Evolutionary conservation across 2,329 filamentous ascomycete species (phyloP), one percentile per base, ranked within the genome.

Genomic region (Colletotrichum sp.): DNA sequence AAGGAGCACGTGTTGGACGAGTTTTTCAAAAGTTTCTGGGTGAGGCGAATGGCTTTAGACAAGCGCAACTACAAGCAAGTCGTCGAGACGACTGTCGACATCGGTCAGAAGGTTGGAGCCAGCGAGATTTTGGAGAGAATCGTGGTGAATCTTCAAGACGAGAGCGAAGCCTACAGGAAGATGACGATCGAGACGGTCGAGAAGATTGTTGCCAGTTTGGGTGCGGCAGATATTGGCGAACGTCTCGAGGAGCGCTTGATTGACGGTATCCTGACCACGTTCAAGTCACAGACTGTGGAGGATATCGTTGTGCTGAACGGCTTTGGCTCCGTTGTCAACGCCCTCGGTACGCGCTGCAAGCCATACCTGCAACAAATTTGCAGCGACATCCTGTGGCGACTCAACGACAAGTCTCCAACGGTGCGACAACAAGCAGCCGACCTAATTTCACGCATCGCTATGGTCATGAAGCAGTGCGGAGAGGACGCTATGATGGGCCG

Each of bases 21-120:
- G 77, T 99, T 99, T 83, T 99, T 99, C 89, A 98, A 98, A 88
- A 96, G 94, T 82, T 99, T 99, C 87, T 99, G 97, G 97, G 96
- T 99, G 55, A 91, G 97, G 78, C 91, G 97, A 72, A 99, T 99
- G 95, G 97, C 97, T 9, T 88, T 99, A 72, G 97, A 99, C 85
- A 98, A 98, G 88, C 94, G 97, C 79, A 99, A 99, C 87, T 99
- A 99, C 84, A 92, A 96, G 80, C 96, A 99, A 83, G 97, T 99
- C 8, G 97, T 99, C 9, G 97, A 99, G 84, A 99, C 97, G 0
- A 99, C 97, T 0, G 96, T 99, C 16, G 97, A 99, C 81, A 92
- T 99, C 65, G 96, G 96, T 70, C 96, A 99, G 84, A 99, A 99
- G 86, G 96, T 99, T n/a, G 97, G 97, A 57, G 96, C 96, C 70